Evolutionary conservation across 2,329 filamentous ascomycete genomes (phyloP), one percentile per base, ranked within the genome.

Genomic region (Trichophyton mentagrophytes): DNA sequence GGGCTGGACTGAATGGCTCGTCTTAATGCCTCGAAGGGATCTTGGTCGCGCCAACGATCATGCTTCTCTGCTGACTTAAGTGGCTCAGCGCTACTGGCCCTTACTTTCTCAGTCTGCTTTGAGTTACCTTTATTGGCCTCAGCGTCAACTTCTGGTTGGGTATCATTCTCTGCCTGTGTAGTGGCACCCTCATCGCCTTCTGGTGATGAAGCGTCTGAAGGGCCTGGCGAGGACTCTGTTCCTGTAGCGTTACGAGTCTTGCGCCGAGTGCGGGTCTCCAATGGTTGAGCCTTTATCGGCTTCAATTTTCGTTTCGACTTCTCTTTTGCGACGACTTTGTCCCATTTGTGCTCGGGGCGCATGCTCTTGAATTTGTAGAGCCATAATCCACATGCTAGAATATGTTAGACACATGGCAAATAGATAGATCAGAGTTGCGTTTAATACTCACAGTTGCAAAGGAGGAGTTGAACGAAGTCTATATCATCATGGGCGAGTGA

Each of bases 351-450:
- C 60, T 84, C 79, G 1, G 93, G 93, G 7, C 93, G 85, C 78
- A 95, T 93, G 25, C 78, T 81, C 69, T 88, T 90, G 73, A 87
- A 90, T 69, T 96, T 97, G 63, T 86, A 85, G 67, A 99, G 85
- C 90, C 90, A 99, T 47, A 99, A 85, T 17, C 93, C 93, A 71
- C 93, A 99, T 62, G 92, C 83, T 86, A 66, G 27, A 60, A 60
- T 61, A 57, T 58, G 63, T 73, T 66, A 72, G 72, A 30, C 69
- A 58, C 22, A 44, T 36, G n/a, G 66, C 59, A 61, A 65, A 53
- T 62, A 8, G 33, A n/a, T 40, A 36, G 59, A 20, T 57, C 33
- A 7, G 17, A 60, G 38, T 60, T 11, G 20, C 38, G 22, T 22
- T 36, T 57, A 17, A 15, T 33, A 84, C 84, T 82, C 75, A 85